phyloP scores from a whole-genome alignment of 257 asterid genomes.

The Gentiana macrophylla region DNA sequence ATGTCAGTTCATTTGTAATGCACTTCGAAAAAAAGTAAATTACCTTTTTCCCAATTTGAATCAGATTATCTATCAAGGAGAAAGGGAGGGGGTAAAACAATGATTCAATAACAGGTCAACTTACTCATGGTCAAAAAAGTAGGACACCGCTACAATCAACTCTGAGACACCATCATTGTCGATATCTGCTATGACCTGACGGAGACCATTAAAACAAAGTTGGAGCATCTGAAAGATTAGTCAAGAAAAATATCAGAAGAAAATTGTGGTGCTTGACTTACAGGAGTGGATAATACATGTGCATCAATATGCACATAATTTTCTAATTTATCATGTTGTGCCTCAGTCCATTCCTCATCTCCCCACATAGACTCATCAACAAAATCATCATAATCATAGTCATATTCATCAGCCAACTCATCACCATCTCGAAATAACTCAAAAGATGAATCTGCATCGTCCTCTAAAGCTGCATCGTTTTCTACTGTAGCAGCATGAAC shows the following conservation, averaged over 20 bases:
- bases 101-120: slow-evolving; percentile 11
- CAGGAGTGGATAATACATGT: slow-evolving; percentile 90
- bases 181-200: slow-evolving; percentile 94
- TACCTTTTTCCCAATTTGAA: no score
- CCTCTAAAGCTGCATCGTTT: slow-evolving; percentile 72
- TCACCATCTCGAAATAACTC: slow-evolving; percentile 77
- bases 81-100: background rate
- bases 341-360: slow-evolving; percentile 80
- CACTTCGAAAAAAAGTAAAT: no score
- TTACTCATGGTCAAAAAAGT: slow-evolving; percentile 98
- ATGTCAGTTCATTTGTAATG: no score
- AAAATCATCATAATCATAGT: slow-evolving; percentile 88
- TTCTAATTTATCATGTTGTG: slow-evolving; percentile 74
- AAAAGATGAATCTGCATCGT: slow-evolving; percentile 88
- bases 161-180: slow-evolving; percentile 90
- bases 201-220: slow-evolving; percentile 14
- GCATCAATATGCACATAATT: slow-evolving; percentile 88
- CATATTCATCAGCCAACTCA: slow-evolving; percentile 87
- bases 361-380: slow-evolving; percentile 89
- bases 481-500: slow-evolving; percentile 67
- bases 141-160: slow-evolving; percentile 96
- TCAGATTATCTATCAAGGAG: background rate
- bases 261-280: slow-evolving; percentile 30
- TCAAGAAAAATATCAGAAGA: slow-evolving; percentile 1
- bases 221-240: background rate